Percentiles rank a stretch among this genome's conserved stretches.
Conservation (phyloP, 2,329 filamentous ascomycete species). For the Aspergillus flavus region DNA sequence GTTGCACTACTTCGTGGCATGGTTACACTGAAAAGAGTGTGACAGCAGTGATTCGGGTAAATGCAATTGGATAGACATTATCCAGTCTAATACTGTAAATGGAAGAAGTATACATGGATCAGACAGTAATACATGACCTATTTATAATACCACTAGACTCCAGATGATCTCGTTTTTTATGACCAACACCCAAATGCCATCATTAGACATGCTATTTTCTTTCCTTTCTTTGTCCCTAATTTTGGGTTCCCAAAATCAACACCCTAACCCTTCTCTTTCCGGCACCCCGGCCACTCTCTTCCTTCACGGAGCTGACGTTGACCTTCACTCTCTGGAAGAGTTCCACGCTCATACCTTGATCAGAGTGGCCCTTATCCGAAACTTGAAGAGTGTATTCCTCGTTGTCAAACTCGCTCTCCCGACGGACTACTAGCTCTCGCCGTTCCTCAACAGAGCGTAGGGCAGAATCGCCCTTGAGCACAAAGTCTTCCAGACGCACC, state of each 20-base stretch:
- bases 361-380: constrained; percentile 52
- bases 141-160: constrained; percentile 3
- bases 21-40: constrained; percentile 33
- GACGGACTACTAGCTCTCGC: constrained; percentile 45
- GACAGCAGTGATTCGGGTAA: not conserved
- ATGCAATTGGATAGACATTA: not conserved
- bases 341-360: constrained; percentile 62
- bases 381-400: constrained; percentile 78
- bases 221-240: constrained; percentile 13
- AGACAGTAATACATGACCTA: constrained; percentile 2
- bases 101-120: constrained; percentile 1
- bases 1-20: constrained; percentile 32
- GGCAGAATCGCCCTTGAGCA: constrained; percentile 60
- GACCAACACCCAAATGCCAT: constrained; percentile 9
- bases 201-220: constrained; percentile 2
- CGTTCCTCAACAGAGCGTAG: constrained; percentile 35
- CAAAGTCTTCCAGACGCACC: constrained; percentile 82
- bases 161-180: not conserved
- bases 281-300: constrained; percentile 71
- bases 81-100: not conserved
- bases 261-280: constrained; percentile 74
- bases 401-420: constrained; percentile 79
- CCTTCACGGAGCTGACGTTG: constrained; percentile 86
- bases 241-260: constrained; percentile 38
- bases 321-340: constrained; percentile 92